phyloP scores from a whole-genome alignment of 352 stramenopile species.

The Globisporangium carolinianum region DNA sequence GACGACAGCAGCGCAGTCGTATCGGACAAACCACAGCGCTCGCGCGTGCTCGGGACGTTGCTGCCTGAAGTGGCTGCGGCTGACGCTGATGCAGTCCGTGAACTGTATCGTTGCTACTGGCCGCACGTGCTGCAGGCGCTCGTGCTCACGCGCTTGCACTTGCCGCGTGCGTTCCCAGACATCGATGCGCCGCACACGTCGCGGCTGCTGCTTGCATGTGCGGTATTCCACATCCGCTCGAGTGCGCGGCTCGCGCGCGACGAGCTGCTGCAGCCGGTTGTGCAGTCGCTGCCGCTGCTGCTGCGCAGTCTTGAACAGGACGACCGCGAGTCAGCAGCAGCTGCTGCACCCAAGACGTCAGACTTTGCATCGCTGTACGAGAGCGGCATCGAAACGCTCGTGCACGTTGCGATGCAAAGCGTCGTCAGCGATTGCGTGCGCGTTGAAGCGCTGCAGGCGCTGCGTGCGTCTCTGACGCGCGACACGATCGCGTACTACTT shows the following conservation, averaged over 20 bases:
- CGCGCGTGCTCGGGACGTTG: constrained; percentile 15
- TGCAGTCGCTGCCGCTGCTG: constrained; percentile 30
- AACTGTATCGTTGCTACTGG: constrained; percentile 56
- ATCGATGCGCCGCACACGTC: constrained; percentile 6
- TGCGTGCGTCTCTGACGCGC: constrained; percentile 33
- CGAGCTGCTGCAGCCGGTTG: constrained; percentile 16
- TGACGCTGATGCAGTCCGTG: constrained; percentile 14
- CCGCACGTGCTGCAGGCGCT: constrained; percentile 43
- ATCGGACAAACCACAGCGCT: no score
- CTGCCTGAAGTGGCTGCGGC: constrained; percentile 16
- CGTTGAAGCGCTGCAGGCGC: constrained; percentile 30
- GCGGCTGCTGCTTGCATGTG: constrained; percentile 24
- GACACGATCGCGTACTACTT: constrained; percentile 22
- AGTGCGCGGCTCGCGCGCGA: constrained; percentile 26
- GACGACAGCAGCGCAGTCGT: constrained; percentile 1
- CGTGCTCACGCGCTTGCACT: constrained; percentile 21
- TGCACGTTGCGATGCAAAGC: constrained; percentile 30
- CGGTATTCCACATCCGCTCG: constrained; percentile 39
- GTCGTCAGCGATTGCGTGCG: constrained; percentile 15
- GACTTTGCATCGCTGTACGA: constrained; percentile 9
- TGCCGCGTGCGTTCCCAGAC: constrained; percentile 12
- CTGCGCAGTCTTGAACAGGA: constrained; percentile 11
- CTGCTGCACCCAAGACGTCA: no score
- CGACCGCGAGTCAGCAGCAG: neutral
- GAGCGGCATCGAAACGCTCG: constrained; percentile 26